phyloP scores from a whole-genome alignment of 176 grass and related monocot genomes.

The Lolium perenne region DNA sequence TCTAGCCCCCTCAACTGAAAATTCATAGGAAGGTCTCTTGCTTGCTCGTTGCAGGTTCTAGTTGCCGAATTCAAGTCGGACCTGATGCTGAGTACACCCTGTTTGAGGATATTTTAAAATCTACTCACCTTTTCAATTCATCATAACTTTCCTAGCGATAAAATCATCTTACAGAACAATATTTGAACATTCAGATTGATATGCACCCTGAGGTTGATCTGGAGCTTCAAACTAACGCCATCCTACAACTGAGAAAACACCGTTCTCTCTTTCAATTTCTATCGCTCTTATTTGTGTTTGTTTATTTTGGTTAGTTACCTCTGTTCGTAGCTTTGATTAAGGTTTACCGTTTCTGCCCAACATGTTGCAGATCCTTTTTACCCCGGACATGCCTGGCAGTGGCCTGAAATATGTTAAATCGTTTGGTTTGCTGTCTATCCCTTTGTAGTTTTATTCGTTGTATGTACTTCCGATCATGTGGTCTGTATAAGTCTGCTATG shows the following conservation, averaged over 20 bases:
- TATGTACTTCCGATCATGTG: background rate
- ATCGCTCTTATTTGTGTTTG: background rate
- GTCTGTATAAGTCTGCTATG: background rate
- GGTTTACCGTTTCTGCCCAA: background rate
- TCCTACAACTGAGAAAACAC: background rate
- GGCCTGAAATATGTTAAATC: background rate
- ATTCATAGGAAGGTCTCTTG: background rate
- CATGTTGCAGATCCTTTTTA: background rate
- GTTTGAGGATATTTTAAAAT: background rate
- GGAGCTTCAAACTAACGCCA: background rate
- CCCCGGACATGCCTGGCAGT: background rate
- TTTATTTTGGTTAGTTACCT: background rate
- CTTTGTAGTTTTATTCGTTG: background rate
- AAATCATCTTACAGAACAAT: background rate
- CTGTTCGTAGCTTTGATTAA: background rate
- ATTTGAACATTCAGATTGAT: slow-evolving; percentile 11
- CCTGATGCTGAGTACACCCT: background rate
- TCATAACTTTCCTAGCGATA: background rate
- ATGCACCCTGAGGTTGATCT: background rate
- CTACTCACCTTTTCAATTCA: background rate
- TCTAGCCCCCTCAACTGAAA: background rate
- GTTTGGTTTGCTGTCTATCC: background rate
- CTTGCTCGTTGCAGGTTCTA: background rate
- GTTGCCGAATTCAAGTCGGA: background rate
- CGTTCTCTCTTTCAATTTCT: background rate